Evolutionary conservation across 2,329 filamentous ascomycete species (phyloP).

Genomic region (Colletotrichum sp.): DNA sequence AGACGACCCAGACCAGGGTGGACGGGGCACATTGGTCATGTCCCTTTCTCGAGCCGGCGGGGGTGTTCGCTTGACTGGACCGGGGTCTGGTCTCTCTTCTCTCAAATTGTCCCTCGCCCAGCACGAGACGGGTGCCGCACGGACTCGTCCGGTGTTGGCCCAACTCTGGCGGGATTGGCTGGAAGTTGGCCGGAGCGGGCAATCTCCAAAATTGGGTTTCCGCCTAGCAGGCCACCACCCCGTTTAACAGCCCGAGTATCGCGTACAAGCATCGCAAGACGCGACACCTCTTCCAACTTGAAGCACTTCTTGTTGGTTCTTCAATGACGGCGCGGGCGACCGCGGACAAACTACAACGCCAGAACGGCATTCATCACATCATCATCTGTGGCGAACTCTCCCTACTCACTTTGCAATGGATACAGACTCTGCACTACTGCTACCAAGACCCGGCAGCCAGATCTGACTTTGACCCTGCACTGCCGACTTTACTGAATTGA

Average conservation of each 20-base stretch:
- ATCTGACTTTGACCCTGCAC: conserved; percentile 8
- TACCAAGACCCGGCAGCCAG: background rate
- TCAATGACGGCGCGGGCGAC: background rate
- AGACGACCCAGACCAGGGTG: conserved; percentile 5
- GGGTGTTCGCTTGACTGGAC: background rate
- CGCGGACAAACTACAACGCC: background rate
- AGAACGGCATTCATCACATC: background rate
- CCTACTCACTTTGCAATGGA: background rate
- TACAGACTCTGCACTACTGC: background rate
- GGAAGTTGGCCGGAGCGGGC: conserved; percentile 9
- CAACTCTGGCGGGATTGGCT: conserved; percentile 11
- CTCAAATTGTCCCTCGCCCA: background rate
- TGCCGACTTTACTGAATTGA: background rate
- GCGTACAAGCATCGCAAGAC: background rate
- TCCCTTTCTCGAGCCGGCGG: background rate
- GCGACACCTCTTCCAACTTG: background rate
- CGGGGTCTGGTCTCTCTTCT: background rate
- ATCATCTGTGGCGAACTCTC: background rate
- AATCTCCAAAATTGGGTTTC: conserved; percentile 16
- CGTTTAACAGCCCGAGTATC: background rate
- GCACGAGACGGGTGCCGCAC: conserved; percentile 2
- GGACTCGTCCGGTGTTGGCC: background rate
- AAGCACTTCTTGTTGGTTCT: background rate
- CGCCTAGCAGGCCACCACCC: background rate
- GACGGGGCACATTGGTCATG: background rate